Conservation (phyloP, 2,329 filamentous ascomycete genomes). For the Hypocreales sp. region DNA sequence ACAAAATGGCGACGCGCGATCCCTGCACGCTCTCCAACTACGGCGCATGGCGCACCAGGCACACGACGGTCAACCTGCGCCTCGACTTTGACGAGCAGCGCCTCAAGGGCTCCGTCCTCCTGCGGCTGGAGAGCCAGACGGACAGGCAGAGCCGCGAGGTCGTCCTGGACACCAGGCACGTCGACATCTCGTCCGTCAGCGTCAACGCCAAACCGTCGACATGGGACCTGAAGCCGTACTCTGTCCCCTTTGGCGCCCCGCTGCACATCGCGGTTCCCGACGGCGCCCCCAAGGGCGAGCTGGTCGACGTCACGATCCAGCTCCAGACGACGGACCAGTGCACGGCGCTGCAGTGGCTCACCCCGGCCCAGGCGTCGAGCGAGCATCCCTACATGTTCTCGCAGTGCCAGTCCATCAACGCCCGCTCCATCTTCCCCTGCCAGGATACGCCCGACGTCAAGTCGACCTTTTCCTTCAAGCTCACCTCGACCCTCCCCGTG, state of each 20-base stretch:
- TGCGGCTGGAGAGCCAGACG: conserved; percentile 64
- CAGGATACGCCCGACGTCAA: conserved; percentile 97
- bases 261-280: conserved; percentile 47
- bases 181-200: conserved; percentile 58
- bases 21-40: conserved; percentile 90
- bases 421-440: conserved; percentile 85
- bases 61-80: conserved; percentile 67
- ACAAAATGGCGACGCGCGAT: conserved; percentile 39
- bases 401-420: conserved; percentile 94
- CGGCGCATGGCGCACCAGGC: conserved; percentile 68
- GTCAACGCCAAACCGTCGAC: conserved; percentile 46
- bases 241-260: conserved; percentile 61
- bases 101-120: conserved; percentile 59
- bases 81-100: conserved; percentile 72
- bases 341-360: conserved; percentile 91
- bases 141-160: conserved; percentile 60
- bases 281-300: conserved; percentile 35
- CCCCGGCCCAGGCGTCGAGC: conserved; percentile 84
- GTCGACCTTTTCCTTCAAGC: conserved; percentile 81
- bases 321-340: conserved; percentile 76
- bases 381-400: conserved; percentile 97
- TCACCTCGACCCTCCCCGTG: conserved; percentile 77
- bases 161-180: conserved; percentile 73
- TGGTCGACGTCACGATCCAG: conserved; percentile 44
- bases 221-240: conserved; percentile 55